Percentiles rank a stretch among this genome's conserved stretches.
Evolutionary conservation across 305 asterid genomes (phyloP).

Genomic region (Rubia occidens): DNA sequence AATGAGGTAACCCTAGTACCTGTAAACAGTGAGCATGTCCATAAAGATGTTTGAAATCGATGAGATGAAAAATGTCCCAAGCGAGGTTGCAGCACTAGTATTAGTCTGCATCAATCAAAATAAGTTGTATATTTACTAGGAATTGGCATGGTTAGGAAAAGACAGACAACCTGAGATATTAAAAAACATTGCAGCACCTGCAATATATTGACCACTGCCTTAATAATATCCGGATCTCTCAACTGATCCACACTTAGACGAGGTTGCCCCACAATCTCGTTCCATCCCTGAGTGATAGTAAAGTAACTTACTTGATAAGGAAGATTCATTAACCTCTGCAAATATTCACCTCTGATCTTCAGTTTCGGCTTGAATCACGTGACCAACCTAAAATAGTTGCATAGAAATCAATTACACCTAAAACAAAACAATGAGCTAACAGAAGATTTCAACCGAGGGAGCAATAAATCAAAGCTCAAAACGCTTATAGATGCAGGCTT

Average conservation of each 20-base stretch:
- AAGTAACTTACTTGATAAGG: slow-evolving; percentile 65
- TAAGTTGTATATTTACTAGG: too few species aligned
- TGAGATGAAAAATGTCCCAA: too few species aligned
- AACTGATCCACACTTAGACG: slow-evolving; percentile 76
- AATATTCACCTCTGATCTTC: slow-evolving; percentile 81
- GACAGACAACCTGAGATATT: too few species aligned
- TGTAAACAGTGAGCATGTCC: too few species aligned
- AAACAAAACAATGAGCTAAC: background rate
- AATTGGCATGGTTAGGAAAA: too few species aligned
- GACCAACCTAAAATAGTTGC: slow-evolving; percentile 52
- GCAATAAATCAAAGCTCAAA: background rate
- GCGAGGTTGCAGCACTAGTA: too few species aligned
- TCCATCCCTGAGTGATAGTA: slow-evolving; percentile 69
- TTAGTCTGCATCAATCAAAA: too few species aligned
- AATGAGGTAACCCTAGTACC: too few species aligned
- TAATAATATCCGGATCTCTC: slow-evolving; percentile 50
- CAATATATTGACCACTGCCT: too few species aligned
- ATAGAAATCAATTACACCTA: slow-evolving; percentile 1
- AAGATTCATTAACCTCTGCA: slow-evolving; percentile 84
- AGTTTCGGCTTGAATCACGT: slow-evolving; percentile 92
- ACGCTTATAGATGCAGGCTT: slow-evolving; percentile 20
- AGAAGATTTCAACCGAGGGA: background rate
- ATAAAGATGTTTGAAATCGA: too few species aligned
- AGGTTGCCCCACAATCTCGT: slow-evolving; percentile 88
- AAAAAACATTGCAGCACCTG: too few species aligned